phyloP scores from a whole-genome alignment of 805 yeast genomes.

The Blastobotrys muscicola region DNA sequence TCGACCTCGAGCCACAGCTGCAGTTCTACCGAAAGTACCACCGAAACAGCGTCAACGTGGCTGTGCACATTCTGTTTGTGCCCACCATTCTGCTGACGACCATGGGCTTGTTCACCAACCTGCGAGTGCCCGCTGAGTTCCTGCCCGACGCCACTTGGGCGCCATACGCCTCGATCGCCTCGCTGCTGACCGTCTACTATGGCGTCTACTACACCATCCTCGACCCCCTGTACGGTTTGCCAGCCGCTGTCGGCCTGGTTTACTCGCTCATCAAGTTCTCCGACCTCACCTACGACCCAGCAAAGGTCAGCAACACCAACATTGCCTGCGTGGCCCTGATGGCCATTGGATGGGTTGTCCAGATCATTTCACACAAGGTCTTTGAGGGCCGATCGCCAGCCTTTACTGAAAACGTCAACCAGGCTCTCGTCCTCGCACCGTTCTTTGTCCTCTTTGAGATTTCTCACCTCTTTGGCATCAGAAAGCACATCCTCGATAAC shows the following conservation, averaged over 20 bases:
- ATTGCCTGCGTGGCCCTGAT: slow-evolving; percentile 36
- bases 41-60: slow-evolving; percentile 47
- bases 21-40: slow-evolving; percentile 44
- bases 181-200: slow-evolving; percentile 37
- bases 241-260: slow-evolving; percentile 34
- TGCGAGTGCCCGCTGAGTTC: slow-evolving; percentile 13
- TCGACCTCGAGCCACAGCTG: slow-evolving; percentile 41
- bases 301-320: slow-evolving; percentile 15
- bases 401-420: slow-evolving; percentile 66
- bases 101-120: slow-evolving; percentile 31
- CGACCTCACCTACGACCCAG: slow-evolving; percentile 22
- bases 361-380: slow-evolving; percentile 79
- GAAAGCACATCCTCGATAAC: slow-evolving; percentile 38
- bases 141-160: slow-evolving; percentile 8
- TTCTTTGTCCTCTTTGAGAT: slow-evolving; percentile 77
- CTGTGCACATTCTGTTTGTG: slow-evolving; percentile 69
- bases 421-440: slow-evolving; percentile 86
- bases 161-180: slow-evolving; percentile 37
- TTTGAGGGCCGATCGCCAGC: slow-evolving; percentile 85
- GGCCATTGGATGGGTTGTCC: slow-evolving; percentile 62
- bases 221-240: slow-evolving; percentile 42
- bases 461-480: slow-evolving; percentile 57
- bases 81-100: slow-evolving; percentile 63
- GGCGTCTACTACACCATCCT: slow-evolving; percentile 50
- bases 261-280: slow-evolving; percentile 21